Conservation (phyloP, 805 yeast genomes). For the Lipomyces orientalis region DNA sequence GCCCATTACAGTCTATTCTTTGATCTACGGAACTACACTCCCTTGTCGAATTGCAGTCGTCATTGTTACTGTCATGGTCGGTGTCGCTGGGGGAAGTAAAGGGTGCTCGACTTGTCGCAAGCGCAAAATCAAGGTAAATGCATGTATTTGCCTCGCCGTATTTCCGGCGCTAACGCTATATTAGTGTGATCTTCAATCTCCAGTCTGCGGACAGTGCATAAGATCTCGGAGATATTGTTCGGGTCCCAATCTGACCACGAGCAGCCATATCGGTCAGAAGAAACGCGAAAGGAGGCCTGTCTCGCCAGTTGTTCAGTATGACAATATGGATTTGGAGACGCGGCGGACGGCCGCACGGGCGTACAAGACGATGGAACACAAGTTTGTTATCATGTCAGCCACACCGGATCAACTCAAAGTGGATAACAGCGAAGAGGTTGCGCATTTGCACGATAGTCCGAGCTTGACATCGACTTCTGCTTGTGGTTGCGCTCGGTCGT, state of each 20-base stretch:
- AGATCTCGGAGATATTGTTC: constrained; percentile 16
- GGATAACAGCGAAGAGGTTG: background rate
- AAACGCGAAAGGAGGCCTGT: background rate
- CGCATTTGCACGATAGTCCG: background rate
- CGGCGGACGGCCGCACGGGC: background rate
- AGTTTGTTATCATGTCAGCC: constrained; percentile 12
- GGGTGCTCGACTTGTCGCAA: constrained; percentile 15
- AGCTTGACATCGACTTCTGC: background rate
- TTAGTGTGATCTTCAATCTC: constrained; percentile 14
- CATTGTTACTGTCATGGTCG: constrained; percentile 11
- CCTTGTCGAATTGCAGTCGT: background rate
- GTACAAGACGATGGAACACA: constrained; percentile 3
- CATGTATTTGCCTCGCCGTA: background rate
- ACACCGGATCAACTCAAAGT: background rate
- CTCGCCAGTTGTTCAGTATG: background rate
- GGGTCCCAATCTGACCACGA: constrained; percentile 5
- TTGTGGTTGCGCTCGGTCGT: background rate
- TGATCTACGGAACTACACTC: background rate
- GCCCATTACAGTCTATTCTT: too few relatives aligned
- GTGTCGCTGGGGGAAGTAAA: constrained; percentile 19
- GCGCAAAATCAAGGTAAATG: constrained; percentile 19
- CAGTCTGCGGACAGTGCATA: constrained; percentile 13
- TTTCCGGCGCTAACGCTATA: background rate
- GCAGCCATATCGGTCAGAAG: background rate
- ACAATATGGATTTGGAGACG: background rate